Conservation (phyloP, 2,329 filamentous ascomycete genomes). For the Cytospora mali region DNA sequence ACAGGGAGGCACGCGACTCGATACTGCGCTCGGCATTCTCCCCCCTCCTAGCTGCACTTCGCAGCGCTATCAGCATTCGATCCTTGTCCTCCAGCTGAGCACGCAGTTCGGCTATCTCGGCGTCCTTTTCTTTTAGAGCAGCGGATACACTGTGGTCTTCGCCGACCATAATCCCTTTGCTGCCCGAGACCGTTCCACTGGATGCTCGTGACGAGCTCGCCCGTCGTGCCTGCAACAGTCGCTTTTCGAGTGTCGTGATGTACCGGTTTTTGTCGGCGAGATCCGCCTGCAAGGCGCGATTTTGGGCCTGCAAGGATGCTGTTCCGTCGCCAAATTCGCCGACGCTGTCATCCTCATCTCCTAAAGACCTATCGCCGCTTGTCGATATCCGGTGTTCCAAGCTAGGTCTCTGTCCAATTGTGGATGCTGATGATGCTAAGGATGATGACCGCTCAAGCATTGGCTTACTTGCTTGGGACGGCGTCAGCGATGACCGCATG, state of each 20-base stretch:
- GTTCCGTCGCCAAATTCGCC: slow-evolving; percentile 87
- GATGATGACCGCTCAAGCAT: slow-evolving; percentile 67
- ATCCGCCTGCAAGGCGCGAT: slow-evolving; percentile 90
- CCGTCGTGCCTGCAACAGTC: slow-evolving; percentile 84
- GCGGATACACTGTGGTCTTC: slow-evolving; percentile 77
- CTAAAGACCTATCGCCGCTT: slow-evolving; percentile 43
- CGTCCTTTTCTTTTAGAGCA: slow-evolving; percentile 83
- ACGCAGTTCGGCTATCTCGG: slow-evolving; percentile 88
- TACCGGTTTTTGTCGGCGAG: slow-evolving; percentile 96
- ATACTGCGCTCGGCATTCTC: slow-evolving; percentile 70
- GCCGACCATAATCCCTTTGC: slow-evolving; percentile 68
- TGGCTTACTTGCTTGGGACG: slow-evolving; percentile 57
- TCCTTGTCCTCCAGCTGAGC: slow-evolving; percentile 93
- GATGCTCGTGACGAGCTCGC: slow-evolving; percentile 89
- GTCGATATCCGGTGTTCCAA: slow-evolving; percentile 47
- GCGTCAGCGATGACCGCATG: slow-evolving; percentile 64
- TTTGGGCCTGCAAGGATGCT: slow-evolving; percentile 81
- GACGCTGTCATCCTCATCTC: slow-evolving; percentile 68
- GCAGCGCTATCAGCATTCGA: slow-evolving; percentile 84
- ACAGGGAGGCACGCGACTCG: slow-evolving; percentile 39
- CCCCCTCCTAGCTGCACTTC: slow-evolving; percentile 81
- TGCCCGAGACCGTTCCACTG: slow-evolving; percentile 65
- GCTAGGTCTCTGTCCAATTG: slow-evolving; percentile 57
- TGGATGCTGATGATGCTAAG: slow-evolving; percentile 64
- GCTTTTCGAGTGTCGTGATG: slow-evolving; percentile 89